Conservation (phyloP, 2,329 filamentous ascomycete genomes). For the Trichoderma sp. region DNA sequence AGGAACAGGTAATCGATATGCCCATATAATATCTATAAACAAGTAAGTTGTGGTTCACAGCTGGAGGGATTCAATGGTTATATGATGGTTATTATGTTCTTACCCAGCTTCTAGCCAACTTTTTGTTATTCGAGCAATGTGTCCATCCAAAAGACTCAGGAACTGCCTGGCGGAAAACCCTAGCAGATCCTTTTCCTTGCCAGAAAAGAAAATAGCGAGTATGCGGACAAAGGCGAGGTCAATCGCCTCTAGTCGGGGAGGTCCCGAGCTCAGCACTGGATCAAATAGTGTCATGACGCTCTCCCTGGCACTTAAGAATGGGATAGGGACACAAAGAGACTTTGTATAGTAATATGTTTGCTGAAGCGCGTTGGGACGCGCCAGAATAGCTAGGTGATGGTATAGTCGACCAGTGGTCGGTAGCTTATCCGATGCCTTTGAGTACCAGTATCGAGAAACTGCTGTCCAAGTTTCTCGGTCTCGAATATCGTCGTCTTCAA, state of each 20-base stretch:
- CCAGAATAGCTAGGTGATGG: constrained; percentile 81
- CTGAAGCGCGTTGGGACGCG: constrained; percentile 65
- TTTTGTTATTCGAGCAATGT: constrained; percentile 52
- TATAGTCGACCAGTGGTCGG: constrained; percentile 77
- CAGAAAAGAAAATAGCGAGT: constrained; percentile 63
- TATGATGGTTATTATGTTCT: no score
- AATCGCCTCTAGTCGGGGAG: constrained; percentile 36
- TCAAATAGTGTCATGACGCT: constrained; percentile 69
- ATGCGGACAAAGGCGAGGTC: constrained; percentile 62
- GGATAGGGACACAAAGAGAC: constrained; percentile 64
- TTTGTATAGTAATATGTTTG: constrained; percentile 74
- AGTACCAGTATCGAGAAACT: constrained; percentile 82
- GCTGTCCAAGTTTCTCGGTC: constrained; percentile 80
- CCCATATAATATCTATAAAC: constrained; percentile 33
- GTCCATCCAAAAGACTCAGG: constrained; percentile 50
- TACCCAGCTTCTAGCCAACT: constrained; percentile 52
- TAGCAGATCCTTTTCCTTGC: constrained; percentile 45
- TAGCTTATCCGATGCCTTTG: constrained; percentile 72
- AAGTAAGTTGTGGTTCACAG: not conserved
- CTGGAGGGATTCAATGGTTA: no score
- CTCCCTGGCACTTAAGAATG: constrained; percentile 66
- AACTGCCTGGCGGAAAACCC: constrained; percentile 48
- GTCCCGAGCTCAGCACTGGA: constrained; percentile 46
- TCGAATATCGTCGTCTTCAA: constrained; percentile 75
- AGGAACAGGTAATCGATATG: constrained; percentile 33